These are phyloP conservation scores for Pythium angustatum DNA, from an alignment of 352 stramenopile species.

Conservation along the genomic window DNA sequence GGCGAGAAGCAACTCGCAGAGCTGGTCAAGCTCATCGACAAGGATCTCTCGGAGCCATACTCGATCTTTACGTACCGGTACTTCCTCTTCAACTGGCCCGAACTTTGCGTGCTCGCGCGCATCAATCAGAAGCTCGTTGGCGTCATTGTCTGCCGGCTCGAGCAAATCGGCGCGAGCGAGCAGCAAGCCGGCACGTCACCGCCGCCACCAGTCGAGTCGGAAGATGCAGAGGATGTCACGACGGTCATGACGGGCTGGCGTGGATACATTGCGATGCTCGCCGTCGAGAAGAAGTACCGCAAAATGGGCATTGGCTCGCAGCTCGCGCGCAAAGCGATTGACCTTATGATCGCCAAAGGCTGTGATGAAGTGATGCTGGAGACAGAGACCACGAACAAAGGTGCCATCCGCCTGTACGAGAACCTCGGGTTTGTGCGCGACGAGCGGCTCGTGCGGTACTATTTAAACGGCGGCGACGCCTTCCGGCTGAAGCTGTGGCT, in stretches of 20 bases:
- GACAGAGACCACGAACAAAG: constrained; percentile 92
- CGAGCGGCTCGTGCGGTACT: constrained; percentile 93
- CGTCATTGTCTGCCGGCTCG: constrained; percentile 92
- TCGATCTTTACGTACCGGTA: constrained; percentile 97
- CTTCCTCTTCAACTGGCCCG: constrained; percentile 95
- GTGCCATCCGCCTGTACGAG: constrained; percentile 92
- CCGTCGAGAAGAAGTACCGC: constrained; percentile 89
- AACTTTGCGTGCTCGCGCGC: constrained; percentile 88
- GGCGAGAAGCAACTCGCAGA: constrained; percentile 89
- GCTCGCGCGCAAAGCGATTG: constrained; percentile 86
- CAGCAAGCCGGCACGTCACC: constrained; percentile 8
- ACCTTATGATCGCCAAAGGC: constrained; percentile 78
- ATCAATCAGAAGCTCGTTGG: constrained; percentile 88
- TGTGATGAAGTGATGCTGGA: constrained; percentile 93
- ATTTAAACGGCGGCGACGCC: constrained; percentile 94
- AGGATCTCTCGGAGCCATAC: constrained; percentile 95
- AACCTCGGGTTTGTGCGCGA: constrained; percentile 93
- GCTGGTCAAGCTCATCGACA: constrained; percentile 93
- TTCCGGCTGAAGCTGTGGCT: constrained; percentile 93
- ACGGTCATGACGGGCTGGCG: constrained; percentile 49
- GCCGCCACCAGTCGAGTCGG: not conserved
- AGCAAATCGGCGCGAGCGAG: constrained; percentile 73
- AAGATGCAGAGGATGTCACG: constrained; percentile 27
- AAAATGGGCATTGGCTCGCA: constrained; percentile 91
- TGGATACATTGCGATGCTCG: constrained; percentile 96